Base-by-base conservation (phyloP, 805 yeast species). In the Candida oleophila region DNA sequence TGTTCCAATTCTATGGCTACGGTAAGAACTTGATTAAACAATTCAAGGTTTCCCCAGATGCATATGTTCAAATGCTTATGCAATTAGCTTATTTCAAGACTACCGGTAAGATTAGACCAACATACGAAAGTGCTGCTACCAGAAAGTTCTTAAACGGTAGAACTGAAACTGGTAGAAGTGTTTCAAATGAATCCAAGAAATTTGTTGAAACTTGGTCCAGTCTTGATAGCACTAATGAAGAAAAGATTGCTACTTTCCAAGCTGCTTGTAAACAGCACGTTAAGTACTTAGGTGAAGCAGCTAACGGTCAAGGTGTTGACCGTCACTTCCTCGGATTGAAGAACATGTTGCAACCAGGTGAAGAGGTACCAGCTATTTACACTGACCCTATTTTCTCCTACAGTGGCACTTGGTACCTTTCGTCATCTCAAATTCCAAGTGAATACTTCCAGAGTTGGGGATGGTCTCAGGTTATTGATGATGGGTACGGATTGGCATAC, bases 121-220 rank as follows among this genome's bases (percentile, higher is more conserved):
- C 97, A 11, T 92, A 92, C 69, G 99, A 92, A 69, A 85, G 96
- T 43, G 97, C 97, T 2, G 89, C 98, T 18, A 92, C 97, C 1
- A 82, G 98, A 67, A 85, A 82, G 64, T 92, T 77, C 67, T 85
- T 82, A 61, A 83, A 80, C 59, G 99, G 99, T 46, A 82, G 99
- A 65, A 92, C 98, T 7, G 99, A 92, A 69, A 87, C 97, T 20
- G 89, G 94, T 51, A 80, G 99, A 60, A 72, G 89, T 3, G 96
- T 89, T 9, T 83, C 96, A 7, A 62, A 64, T 43, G 96, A 86
- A 61, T 78, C 89, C 21, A 73, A 78, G 41, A 71, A 72, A 30
- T 87, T 90, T 66, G 95, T 87, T 48, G 72, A 79, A 60, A 81
- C 86, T 32, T 88, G 96, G 89, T 74, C 83, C 55, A 73, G 82